Base-by-base conservation (phyloP, 345 rosid species). In the Melastoma malabathricum region DNA sequence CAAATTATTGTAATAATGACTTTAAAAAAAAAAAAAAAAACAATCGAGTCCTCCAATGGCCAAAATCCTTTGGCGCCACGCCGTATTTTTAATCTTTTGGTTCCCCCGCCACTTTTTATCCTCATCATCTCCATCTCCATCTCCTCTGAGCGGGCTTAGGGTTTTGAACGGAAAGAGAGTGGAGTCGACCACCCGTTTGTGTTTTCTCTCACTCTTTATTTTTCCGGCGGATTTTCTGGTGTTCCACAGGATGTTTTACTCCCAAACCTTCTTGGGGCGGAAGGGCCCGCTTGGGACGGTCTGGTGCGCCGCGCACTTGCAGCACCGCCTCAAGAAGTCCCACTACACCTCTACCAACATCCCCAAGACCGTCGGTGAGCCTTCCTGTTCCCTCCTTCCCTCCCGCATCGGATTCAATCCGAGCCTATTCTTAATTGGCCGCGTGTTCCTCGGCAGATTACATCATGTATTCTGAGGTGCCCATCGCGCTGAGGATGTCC, bases 261-360 rank as follows among this genome's bases (percentile, higher is more conserved):
- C 95, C 9, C 94, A 81, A 58, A 74, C 89, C 15, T 68, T 74
- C 44, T 59, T 89, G 62, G 85, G 82, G 20, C 70, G 78, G 49
- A 86, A 89, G 62, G 90, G 88, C 58, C 81, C 86, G 1, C 61
- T 84, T 15, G 92, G 97, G 1, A 80, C 89, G 0, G 94, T 84
- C 0, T 88, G 97, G 97, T 76, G 78, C 59, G 94, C 97, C 20
- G 94, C 89, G 52, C 97, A 88, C 62, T 70, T 80, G 18, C 90
- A 88, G 58, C 72, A 80, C 61, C 76, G 84, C 43, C 86, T 84
- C 62, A 78, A 71, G 66, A 88, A 88, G 60, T 80, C 89, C 59
- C 94, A 88, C 47, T 84, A 88, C 61, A 68, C 79, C 39, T 56
- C 92, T 72, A 76, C 88, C 1, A 72, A 80, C 65, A 80, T 88